Evolutionary conservation across 345 rosid genomes (phyloP), one percentile per base, ranked within the genome.

Genomic region (Acer negundo): DNA sequence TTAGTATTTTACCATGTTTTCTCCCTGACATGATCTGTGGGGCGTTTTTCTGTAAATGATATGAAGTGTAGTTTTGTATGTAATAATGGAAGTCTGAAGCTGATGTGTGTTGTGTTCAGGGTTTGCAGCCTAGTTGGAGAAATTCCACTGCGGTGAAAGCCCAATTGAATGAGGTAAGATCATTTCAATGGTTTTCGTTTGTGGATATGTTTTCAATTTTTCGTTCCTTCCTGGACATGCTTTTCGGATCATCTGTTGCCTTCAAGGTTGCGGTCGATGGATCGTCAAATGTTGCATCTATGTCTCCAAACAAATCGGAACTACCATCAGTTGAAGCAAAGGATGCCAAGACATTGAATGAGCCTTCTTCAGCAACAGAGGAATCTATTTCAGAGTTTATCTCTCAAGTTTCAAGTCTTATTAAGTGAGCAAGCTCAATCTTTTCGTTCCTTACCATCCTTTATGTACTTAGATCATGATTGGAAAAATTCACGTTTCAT

Each of bases 371-470:
- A 70, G 61, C 87, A 68, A 82, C 94, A 0, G 89, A 90, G 77
- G 93, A 90, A 70, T 84, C 95, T 20, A 85, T 94, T 72, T 87
- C 95, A 46, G 92, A 89, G 86, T 92, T 94, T 79, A 86, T 92
- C 76, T 62, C 85, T 23, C 95, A 90, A 90, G 98, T 92, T 65
- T 78, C 97, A 66, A 86, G 87, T 83, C 95, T 94, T 69, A 94
- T 94, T 82, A 92, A 92, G 97, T 94, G 80, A 84, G 90, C 73
- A 26, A 9, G 59, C 53, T 77, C 72, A 69, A 58, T 46, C 61
- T 75, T 42, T 72, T 4, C 6, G 13, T 26, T 74, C 69, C 58
- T 77, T 28, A 13, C 63, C 23, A 42, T 70, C 62, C 73, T 46
- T 51, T 17, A 28, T 58, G 10, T 38, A 28, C 46, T 7, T 59